Percentiles rank a stretch among this genome's conserved stretches.
These are phyloP conservation scores for Argentina anserina DNA, from an alignment of 306 rosid genomes.

Conservation along the genomic window DNA sequence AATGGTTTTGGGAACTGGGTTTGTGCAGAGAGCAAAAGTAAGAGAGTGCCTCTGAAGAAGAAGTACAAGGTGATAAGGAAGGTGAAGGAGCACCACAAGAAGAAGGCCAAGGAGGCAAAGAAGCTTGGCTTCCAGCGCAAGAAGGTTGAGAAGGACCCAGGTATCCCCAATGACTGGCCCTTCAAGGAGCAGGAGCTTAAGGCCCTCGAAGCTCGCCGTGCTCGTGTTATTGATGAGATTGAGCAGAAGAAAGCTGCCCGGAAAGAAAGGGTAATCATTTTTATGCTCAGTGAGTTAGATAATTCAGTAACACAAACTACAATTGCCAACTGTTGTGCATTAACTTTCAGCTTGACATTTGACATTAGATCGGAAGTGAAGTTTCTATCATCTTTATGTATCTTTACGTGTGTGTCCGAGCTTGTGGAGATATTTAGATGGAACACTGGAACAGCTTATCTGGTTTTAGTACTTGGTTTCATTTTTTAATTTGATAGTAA, in stretches of 20 bases:
- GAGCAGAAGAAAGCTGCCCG: slow-evolving; percentile 89
- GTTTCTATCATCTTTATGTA: background rate
- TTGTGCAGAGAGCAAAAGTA: slow-evolving; percentile 88
- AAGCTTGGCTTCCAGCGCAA: slow-evolving; percentile 54
- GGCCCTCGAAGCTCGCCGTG: slow-evolving; percentile 80
- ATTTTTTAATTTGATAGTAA: background rate
- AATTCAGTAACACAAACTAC: background rate
- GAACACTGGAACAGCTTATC: background rate
- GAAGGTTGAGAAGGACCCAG: slow-evolving; percentile 95
- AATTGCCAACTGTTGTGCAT: background rate
- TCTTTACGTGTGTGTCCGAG: background rate
- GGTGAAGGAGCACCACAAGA: slow-evolving; percentile 84
- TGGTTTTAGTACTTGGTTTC: background rate
- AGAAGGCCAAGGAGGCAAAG: slow-evolving; percentile 89
- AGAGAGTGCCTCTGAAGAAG: slow-evolving; percentile 75
- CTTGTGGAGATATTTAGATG: background rate
- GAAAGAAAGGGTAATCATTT: slow-evolving; percentile 70
- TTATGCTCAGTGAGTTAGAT: background rate
- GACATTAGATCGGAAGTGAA: background rate
- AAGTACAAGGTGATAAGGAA: slow-evolving; percentile 77
- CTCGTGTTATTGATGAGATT: slow-evolving; percentile 60
- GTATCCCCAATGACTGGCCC: slow-evolving; percentile 98
- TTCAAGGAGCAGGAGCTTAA: slow-evolving; percentile 95
- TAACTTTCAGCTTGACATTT: background rate
- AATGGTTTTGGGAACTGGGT: background rate